phyloP scores from a whole-genome alignment of 345 rosid species.

The Populus euphratica region DNA sequence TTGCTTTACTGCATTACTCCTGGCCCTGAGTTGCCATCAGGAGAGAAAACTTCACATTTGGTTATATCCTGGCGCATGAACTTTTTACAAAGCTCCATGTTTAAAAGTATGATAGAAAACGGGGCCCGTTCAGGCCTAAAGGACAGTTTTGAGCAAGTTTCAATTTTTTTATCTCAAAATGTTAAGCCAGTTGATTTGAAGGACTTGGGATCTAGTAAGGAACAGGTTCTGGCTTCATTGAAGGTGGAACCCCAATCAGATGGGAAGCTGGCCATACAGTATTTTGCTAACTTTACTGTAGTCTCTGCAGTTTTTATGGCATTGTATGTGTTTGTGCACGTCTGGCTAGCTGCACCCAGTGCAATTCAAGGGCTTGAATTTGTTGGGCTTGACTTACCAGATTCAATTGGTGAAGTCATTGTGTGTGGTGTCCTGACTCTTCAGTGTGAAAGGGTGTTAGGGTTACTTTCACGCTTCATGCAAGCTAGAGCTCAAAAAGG shows the following conservation, averaged over 20 bases:
- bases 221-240: conserved; percentile 75
- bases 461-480: conserved; percentile 71
- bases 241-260: conserved; percentile 82
- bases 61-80: conserved; percentile 87
- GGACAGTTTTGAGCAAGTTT: conserved; percentile 73
- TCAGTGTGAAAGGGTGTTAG: conserved; percentile 66
- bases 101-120: conserved; percentile 91
- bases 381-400: conserved; percentile 90
- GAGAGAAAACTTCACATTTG: conserved; percentile 67
- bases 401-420: conserved; percentile 83
- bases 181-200: conserved; percentile 74
- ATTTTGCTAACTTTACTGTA: conserved; percentile 82
- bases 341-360: conserved; percentile 59
- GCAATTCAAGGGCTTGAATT: conserved; percentile 85
- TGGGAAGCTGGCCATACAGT: conserved; percentile 75
- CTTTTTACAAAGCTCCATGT: conserved; percentile 87
- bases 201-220: conserved; percentile 77
- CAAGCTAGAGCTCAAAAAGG: conserved; percentile 85
- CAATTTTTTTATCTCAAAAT: conserved; percentile 54
- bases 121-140: conserved; percentile 82
- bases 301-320: conserved; percentile 62
- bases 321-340: conserved; percentile 64
- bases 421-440: conserved; percentile 77
- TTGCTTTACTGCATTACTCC: conserved; percentile 67
- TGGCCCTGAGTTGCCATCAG: conserved; percentile 78